Evolutionary conservation across 352 stramenopile genomes (phyloP).

Genomic region (Phytophthora nicotianae): DNA sequence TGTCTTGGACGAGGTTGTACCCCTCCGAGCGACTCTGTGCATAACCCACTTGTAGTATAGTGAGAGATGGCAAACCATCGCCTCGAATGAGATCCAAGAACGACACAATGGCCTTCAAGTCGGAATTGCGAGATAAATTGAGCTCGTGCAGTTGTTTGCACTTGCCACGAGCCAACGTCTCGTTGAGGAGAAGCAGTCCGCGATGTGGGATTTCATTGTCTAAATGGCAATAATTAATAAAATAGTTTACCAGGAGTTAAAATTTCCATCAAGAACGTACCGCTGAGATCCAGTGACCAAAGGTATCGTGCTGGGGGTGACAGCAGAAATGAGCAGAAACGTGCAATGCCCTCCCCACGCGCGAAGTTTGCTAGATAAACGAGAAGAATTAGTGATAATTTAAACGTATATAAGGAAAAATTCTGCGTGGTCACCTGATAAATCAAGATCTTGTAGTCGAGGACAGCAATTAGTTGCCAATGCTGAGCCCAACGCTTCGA

Average conservation of each 20-base stretch:
- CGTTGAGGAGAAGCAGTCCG: slow-evolving; percentile 41
- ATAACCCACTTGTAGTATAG: slow-evolving; percentile 53
- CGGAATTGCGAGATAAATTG: slow-evolving; percentile 56
- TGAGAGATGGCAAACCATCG: slow-evolving; percentile 52
- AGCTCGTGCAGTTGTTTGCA: slow-evolving; percentile 56
- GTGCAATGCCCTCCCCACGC: slow-evolving; percentile 45
- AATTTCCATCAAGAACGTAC: slow-evolving; percentile 28
- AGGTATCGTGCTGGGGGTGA: slow-evolving; percentile 37
- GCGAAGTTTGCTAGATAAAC: slow-evolving; percentile 46
- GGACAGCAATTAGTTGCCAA: slow-evolving; percentile 33
- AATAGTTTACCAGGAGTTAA: background rate
- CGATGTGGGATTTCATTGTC: slow-evolving; percentile 58
- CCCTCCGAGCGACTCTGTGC: slow-evolving; percentile 50
- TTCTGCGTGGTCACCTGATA: slow-evolving; percentile 34
- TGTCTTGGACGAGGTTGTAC: slow-evolving; percentile 41
- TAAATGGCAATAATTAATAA: slow-evolving; percentile 17
- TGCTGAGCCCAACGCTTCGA: slow-evolving; percentile 34
- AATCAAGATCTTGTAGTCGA: slow-evolving; percentile 38
- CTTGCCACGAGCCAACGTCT: slow-evolving; percentile 42
- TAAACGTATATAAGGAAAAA: background rate
- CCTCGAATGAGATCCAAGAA: slow-evolving; percentile 66
- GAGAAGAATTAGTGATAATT: background rate
- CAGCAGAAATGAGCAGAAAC: slow-evolving; percentile 47
- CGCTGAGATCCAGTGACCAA: slow-evolving; percentile 53
- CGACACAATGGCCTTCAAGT: slow-evolving; percentile 43